phyloP scores from a whole-genome alignment of 2,329 filamentous ascomycete genomes.

The Xylaria multiplex region DNA sequence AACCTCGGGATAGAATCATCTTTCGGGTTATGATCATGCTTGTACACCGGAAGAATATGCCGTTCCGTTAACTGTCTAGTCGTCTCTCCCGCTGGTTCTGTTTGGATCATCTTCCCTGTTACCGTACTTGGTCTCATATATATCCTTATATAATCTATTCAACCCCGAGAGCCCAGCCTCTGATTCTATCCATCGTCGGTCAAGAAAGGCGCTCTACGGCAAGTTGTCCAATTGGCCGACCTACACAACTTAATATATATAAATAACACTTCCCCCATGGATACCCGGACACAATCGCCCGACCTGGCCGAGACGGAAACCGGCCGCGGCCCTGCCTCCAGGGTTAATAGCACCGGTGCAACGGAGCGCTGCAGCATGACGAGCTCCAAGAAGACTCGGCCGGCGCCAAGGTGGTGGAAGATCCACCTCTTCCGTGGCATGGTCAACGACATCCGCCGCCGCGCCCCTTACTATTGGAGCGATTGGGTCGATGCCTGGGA shows the following conservation, averaged over 20 bases:
- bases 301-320: conserved; percentile 13
- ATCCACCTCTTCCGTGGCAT: conserved; percentile 81
- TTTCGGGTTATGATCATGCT: not conserved
- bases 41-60: conserved; percentile 11
- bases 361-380: conserved; percentile 22
- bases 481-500: conserved; percentile 92
- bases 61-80: not conserved
- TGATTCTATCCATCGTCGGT: not conserved
- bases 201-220: not conserved
- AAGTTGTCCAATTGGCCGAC: not conserved
- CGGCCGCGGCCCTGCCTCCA: not conserved
- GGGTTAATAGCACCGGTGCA: conserved; percentile 2
- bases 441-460: conserved; percentile 77
- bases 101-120: not conserved
- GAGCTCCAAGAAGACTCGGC: conserved; percentile 11
- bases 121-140: not conserved
- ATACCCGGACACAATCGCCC: not conserved
- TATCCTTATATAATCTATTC: not conserved
- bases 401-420: conserved; percentile 71
- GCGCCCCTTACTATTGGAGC: conserved; percentile 80
- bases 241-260: not conserved
- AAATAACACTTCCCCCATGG: not conserved
- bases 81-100: conserved; percentile 1
- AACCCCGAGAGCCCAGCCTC: not conserved
- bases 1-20: not conserved